These are phyloP conservation scores for Bacidia rubella DNA, from an alignment of 495 filamentous ascomycete species.

Conservation along the genomic window DNA sequence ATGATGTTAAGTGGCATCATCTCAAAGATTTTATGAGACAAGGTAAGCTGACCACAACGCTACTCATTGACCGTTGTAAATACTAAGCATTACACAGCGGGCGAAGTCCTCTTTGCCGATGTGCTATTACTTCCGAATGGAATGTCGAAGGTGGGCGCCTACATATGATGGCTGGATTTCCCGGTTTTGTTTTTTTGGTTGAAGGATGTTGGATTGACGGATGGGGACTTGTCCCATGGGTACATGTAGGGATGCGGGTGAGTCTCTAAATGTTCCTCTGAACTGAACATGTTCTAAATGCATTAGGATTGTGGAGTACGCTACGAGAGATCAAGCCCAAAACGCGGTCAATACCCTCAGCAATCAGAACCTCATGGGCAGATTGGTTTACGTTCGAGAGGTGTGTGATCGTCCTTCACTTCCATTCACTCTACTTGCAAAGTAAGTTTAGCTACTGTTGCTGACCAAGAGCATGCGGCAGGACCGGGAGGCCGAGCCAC, in stretches of 20 bases:
- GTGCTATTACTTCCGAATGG: constrained; percentile 99
- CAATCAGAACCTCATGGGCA: constrained; percentile 96
- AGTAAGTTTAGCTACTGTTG: background rate
- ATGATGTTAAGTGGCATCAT: constrained; percentile 99
- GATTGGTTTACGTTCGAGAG: constrained; percentile 96
- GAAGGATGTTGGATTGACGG: constrained; percentile 99
- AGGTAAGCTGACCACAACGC: constrained; percentile 41
- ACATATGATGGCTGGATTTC: constrained; percentile 81
- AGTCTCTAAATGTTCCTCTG: background rate
- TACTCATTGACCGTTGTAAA: constrained; percentile 1
- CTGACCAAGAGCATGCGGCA: constrained; percentile 23
- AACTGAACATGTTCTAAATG: background rate
- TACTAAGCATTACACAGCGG: constrained; percentile 47
- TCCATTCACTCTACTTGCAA: background rate
- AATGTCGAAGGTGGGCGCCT: constrained; percentile 99
- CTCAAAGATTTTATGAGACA: constrained; percentile 99
- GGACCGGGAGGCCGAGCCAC: constrained; percentile 93
- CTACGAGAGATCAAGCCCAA: constrained; percentile 97
- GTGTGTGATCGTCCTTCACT: constrained; percentile 36
- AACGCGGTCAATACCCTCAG: constrained; percentile 94
- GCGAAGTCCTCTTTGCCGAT: constrained; percentile 99
- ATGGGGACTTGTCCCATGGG: constrained; percentile 78
- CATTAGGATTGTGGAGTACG: constrained; percentile 98
- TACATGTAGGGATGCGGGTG: constrained; percentile 99
- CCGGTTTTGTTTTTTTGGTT: constrained; percentile 51